phyloP scores from a whole-genome alignment of 306 rosid genomes.

The Glycine soja region DNA sequence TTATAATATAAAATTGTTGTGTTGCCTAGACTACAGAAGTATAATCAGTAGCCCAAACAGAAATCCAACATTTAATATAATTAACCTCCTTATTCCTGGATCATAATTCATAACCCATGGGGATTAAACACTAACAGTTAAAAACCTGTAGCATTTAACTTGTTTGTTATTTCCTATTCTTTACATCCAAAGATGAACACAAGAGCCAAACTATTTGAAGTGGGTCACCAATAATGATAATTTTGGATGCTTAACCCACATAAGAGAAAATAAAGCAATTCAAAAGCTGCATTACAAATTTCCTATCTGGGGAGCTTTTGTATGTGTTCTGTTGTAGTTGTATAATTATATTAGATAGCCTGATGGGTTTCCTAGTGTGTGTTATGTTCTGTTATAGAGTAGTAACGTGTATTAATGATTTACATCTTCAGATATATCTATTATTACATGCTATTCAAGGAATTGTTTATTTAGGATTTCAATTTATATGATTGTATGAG shows the following conservation, averaged over 20 bases:
- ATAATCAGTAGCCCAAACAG: neutral
- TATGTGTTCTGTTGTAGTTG: neutral
- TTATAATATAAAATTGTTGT: neutral
- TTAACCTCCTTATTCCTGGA: neutral
- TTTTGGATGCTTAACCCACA: neutral
- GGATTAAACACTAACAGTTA: neutral
- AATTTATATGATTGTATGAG: constrained; percentile 12
- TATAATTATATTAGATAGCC: neutral
- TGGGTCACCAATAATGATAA: neutral
- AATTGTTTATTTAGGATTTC: constrained; percentile 39
- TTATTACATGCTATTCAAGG: neutral
- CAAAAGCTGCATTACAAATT: neutral
- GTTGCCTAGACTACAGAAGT: neutral
- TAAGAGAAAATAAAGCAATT: neutral
- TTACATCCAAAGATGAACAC: neutral
- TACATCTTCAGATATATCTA: constrained; percentile 13
- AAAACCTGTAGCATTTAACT: neutral
- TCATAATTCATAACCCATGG: neutral
- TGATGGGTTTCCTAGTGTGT: neutral
- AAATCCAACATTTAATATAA: neutral
- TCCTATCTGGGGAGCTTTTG: neutral
- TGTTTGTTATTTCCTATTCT: neutral
- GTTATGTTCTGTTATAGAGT: neutral
- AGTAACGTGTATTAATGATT: constrained; percentile 4
- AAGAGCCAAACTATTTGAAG: constrained; percentile 1